Base-by-base conservation (phyloP, 768 basidiomycete species). In the Coprinopsis sp. region DNA sequence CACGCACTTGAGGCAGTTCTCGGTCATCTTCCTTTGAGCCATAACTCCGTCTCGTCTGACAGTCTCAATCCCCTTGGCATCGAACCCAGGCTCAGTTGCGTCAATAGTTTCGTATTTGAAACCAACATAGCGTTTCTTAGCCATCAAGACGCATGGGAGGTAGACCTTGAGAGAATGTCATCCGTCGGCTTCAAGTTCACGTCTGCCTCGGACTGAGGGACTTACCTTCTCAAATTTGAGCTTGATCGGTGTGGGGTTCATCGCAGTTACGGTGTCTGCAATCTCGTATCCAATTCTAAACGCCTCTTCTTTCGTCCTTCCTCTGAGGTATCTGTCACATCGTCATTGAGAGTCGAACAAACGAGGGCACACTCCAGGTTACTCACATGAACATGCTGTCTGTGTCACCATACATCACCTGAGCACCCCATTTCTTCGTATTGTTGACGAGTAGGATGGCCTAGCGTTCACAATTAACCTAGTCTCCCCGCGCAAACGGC, bases 1-100 rank as follows among this genome's bases (percentile, higher is more conserved):
- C 0, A 60, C 74, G 52, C 55, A 95, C 94, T 93, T 96, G 44
- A 97, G 63, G 55, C 84, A 87, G 4, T 74, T 81, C 64, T 98
- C 95, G 1, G 86, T 81, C 82, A 98, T 93, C 68, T 96, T 97
- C 57, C 82, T 78, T 60, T 92, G 90, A 0, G 93, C 96, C 3
- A 81, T 78, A 24, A 96, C 81, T 8, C 92, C 92, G 58, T 99
- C 96, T 49, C 96, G 73, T 4, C 96, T 78, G 24, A 98, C 88
- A 1, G 93, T 97, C 66, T 99, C 96, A 44, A 99, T 97, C 1
- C 96, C 96, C 61, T 99, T 98, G 5, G 93, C 96, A 55, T 99
- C 95, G 55, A 98, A 96, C 0, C 66, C 70, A 2, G 93, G 90
- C 37, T 84, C 82, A 1, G 48, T 62, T 11, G 96, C 90, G 53